A percentile compares a stretch with the other conserved stretches of the same genome.
Conservation (phyloP, 2,329 filamentous ascomycete species). For the Paecilomyces variotii region DNA sequence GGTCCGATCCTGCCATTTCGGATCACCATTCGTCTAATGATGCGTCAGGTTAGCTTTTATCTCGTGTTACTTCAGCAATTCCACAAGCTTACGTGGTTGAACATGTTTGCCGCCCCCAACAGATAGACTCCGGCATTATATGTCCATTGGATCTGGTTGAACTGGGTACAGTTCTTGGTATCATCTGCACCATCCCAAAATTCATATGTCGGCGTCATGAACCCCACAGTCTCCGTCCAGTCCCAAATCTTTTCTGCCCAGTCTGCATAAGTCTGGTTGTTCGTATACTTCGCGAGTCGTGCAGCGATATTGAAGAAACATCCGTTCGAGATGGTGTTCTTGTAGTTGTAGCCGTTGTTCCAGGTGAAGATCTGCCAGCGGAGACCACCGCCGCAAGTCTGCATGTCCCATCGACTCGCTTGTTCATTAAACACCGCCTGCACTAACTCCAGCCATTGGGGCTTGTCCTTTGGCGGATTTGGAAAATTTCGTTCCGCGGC, state of each 20-base stretch:
- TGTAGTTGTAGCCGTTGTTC: constrained; percentile 75
- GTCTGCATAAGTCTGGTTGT: constrained; percentile 56
- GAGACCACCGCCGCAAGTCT: constrained; percentile 62
- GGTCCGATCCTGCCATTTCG: constrained; percentile 7
- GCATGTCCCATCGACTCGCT: constrained; percentile 59
- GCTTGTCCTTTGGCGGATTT: constrained; percentile 15
- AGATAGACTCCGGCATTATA: constrained; percentile 58
- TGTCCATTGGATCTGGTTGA: constrained; percentile 56
- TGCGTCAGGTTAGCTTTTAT: not conserved
- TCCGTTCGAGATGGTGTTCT: constrained; percentile 73
- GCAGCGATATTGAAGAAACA: constrained; percentile 77
- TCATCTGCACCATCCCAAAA: constrained; percentile 34
- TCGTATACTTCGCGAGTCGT: constrained; percentile 59
- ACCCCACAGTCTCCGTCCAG: constrained; percentile 42
- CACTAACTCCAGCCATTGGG: constrained; percentile 48
- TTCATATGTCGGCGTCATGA: constrained; percentile 3
- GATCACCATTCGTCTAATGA: constrained; percentile 18
- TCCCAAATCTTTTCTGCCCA: constrained; percentile 57
- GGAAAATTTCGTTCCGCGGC: constrained; percentile 43
- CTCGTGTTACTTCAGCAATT: not conserved
- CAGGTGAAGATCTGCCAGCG: constrained; percentile 73
- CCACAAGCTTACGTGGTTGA: constrained; percentile 47
- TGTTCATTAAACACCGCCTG: constrained; percentile 67
- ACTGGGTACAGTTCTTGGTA: constrained; percentile 50
- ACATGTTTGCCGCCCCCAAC: constrained; percentile 58